Evolutionary conservation across 805 yeast species (phyloP), one percentile per base, ranked within the genome.

Genomic region (Komagataella phaffii): DNA sequence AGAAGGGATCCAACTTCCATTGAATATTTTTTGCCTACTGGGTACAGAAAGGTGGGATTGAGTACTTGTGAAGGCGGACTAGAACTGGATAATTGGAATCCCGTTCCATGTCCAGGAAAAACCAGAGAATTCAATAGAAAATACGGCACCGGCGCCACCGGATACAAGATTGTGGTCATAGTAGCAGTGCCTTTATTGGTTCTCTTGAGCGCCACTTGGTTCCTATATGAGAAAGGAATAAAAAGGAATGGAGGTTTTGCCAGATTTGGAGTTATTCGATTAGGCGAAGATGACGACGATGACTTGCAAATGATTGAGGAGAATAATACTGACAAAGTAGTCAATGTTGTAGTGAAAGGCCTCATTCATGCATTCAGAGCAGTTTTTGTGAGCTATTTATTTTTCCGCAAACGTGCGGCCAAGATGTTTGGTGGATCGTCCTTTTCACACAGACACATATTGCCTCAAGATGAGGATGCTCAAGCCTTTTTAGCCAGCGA

Each of bases 101-200:
- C 85, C 2, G 74, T 69, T 51, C 78, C 97, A 6, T 93, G 99
- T 65, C 97, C 98, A 4, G 98, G 98, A 1, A 86, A 81, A 59
- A 81, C 82, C 54, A 65, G 68, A 8, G 83, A 88, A 57, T 89
- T 79, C 50, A 54, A 59, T 52, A 63, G 67, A 36, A 67, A 73
- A 53, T 70, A 76, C 49, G 73, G 74, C 8, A 69, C 70, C 24
- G 80, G 83, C 1, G 60, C 86, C 3, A 75, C 71, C 10, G 84
- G 88, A 0, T 67, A 72, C 18, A 73, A 77, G 12, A 63, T 84
- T 52, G 66, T 79, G 49, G 52, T 79, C 30, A 71, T 85, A 2
- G 66, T 87, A 17, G 58, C 77, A 7, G 58, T 85, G 17, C 91
- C 95, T 14, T 53, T 83, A 2, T 51, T 68, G 1, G 78, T 80